Percentiles rank a stretch among this genome's conserved stretches.
These are phyloP conservation scores for Panaeolus cyanescens DNA, from an alignment of 768 basidiomycete species.

Conservation along the genomic window DNA sequence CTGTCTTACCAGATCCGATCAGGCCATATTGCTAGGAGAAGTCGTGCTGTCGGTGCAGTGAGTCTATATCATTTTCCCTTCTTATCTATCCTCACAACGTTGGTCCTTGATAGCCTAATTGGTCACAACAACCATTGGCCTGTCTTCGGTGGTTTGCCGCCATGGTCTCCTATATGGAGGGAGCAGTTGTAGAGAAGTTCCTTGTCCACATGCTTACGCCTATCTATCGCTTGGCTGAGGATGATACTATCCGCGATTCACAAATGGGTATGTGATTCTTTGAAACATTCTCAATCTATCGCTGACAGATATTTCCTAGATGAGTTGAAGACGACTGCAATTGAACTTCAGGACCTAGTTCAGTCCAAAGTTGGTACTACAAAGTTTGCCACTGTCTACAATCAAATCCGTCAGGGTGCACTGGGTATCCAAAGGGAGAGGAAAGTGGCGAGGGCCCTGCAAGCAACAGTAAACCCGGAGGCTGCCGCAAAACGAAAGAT, in stretches of 20 bases:
- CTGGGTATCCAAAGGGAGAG: constrained; percentile 71
- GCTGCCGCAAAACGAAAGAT: constrained; percentile 75
- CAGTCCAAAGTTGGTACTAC: constrained; percentile 89
- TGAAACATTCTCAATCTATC: not conserved
- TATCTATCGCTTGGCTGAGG: constrained; percentile 84
- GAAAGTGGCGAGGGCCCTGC: constrained; percentile 56
- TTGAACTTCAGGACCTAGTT: constrained; percentile 85
- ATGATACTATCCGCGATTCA: constrained; percentile 77
- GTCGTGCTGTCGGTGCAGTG: constrained; percentile 48
- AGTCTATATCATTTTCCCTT: constrained; percentile 18
- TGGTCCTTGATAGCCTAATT: constrained; percentile 57
- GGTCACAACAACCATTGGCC: constrained; percentile 80
- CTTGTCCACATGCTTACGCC: constrained; percentile 86
- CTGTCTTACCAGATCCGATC: constrained; percentile 86
- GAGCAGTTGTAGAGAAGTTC: constrained; percentile 59
- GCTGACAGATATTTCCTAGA: constrained; percentile 44
- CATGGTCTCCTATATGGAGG: constrained; percentile 74
- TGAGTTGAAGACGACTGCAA: constrained; percentile 77
- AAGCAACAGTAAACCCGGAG: constrained; percentile 73
- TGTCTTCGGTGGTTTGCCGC: constrained; percentile 94
- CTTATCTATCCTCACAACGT: constrained; percentile 6
- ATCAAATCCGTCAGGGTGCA: constrained; percentile 73
- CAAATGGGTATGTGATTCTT: constrained; percentile 67
- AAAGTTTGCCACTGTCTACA: constrained; percentile 79
- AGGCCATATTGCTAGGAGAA: constrained; percentile 71